These are phyloP conservation scores for Lolium multiflorum DNA, from an alignment of 176 grass and related monocot genomes.

Conservation along the genomic window DNA sequence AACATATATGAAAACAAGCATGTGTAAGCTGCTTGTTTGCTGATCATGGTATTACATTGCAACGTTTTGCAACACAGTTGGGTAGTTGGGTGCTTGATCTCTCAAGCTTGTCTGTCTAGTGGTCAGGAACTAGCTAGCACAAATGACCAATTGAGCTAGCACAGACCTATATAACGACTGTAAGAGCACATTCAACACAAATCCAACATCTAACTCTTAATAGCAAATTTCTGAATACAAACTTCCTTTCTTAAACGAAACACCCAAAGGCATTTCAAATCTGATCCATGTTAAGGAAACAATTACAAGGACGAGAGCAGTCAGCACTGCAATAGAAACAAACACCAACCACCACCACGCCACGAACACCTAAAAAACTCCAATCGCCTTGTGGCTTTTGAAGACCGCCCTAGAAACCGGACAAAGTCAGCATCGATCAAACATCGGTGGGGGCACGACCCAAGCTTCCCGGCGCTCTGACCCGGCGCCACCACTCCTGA, in stretches of 20 bases:
- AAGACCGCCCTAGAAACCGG: not conserved
- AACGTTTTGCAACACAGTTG: not conserved
- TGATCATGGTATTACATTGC: not conserved
- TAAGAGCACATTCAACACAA: slow-evolving; percentile 13
- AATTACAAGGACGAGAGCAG: slow-evolving; percentile 13
- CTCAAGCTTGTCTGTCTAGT: not conserved
- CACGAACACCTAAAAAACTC: slow-evolving; percentile 6
- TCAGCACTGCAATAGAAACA: not conserved
- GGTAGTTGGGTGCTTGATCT: not conserved
- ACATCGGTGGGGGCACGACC: not conserved
- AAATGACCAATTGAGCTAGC: not conserved
- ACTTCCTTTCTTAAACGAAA: not conserved
- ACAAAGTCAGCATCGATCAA: not conserved
- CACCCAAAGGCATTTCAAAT: not conserved
- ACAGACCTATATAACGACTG: not conserved
- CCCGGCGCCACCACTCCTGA: not conserved
- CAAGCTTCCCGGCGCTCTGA: not conserved
- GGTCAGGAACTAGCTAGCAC: not conserved
- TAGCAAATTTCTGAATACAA: not conserved
- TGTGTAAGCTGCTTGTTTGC: not conserved
- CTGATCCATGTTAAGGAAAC: slow-evolving; percentile 3
- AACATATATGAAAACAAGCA: not conserved
- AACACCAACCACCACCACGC: not conserved
- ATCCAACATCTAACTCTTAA: not conserved
- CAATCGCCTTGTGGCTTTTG: slow-evolving; percentile 23